Conservation (phyloP, 139 green algal species). For the Eudorina sp. region DNA sequence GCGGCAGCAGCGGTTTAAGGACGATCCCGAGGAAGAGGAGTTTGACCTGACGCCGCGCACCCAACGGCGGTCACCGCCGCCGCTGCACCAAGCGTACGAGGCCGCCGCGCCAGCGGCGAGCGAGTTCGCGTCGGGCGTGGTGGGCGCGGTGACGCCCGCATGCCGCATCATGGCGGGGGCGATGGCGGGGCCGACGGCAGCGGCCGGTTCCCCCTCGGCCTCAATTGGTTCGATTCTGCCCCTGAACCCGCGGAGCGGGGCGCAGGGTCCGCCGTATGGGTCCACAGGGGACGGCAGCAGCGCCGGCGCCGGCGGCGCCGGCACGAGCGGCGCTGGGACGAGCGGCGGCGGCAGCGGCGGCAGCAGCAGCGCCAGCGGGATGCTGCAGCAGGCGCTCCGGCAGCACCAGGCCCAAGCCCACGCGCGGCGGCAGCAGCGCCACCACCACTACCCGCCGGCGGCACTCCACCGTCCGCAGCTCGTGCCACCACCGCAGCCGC, state of each 20-base stretch:
- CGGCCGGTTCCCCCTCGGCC: not conserved
- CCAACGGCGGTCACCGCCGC: not conserved
- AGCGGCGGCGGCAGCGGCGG: too few species aligned
- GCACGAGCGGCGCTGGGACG: too few species aligned
- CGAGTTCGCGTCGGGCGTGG: not conserved
- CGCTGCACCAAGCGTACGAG: not conserved
- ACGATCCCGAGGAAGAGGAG: not conserved
- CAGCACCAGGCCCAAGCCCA: not conserved
- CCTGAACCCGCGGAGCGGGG: not conserved
- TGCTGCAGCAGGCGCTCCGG: constrained; percentile 26
- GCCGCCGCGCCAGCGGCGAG: not conserved
- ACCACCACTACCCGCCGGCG: not conserved
- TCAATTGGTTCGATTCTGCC: not conserved
- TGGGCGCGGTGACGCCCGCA: not conserved
- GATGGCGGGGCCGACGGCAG: not conserved
- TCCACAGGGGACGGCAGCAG: not conserved
- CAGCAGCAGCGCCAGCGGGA: constrained; percentile 12
- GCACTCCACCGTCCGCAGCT: not conserved
- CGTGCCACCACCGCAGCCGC: not conserved
- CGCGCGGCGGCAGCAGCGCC: not conserved
- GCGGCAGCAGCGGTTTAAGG: not conserved
- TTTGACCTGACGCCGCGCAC: constrained; percentile 2
- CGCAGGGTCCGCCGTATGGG: not conserved
- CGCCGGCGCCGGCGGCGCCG: not conserved
- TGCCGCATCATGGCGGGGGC: too few species aligned